Conservation (phyloP, 345 rosid genomes). For the Boechera divaricarpa region DNA sequence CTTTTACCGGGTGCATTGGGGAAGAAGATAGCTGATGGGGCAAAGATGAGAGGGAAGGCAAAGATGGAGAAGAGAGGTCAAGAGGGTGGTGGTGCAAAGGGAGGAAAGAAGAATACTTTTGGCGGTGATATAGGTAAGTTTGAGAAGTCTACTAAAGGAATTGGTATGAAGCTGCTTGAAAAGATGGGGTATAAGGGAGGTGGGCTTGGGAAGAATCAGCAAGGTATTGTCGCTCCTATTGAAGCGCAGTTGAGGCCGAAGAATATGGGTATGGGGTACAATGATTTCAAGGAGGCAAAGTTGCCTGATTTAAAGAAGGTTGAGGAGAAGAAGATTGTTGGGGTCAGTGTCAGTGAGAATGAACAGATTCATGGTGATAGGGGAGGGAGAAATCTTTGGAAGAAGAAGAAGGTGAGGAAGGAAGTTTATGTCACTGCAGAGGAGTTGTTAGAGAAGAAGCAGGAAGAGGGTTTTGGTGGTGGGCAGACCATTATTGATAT, state of each 20-base stretch:
- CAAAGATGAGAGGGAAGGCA: constrained; percentile 63
- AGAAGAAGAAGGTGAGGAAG: constrained; percentile 59
- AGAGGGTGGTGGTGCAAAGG: constrained; percentile 53
- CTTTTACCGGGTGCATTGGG: constrained; percentile 74
- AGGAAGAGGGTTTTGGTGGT: constrained; percentile 77
- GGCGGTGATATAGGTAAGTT: constrained; percentile 63
- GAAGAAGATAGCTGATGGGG: constrained; percentile 76
- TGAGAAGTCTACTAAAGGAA: constrained; percentile 83
- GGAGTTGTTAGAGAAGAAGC: constrained; percentile 76
- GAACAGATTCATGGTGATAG: constrained; percentile 48
- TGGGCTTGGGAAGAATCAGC: constrained; percentile 84
- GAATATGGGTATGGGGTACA: constrained; percentile 92
- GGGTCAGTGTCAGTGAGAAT: constrained; percentile 29
- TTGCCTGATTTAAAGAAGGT: constrained; percentile 51
- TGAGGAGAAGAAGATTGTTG: constrained; percentile 65
- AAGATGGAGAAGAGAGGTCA: constrained; percentile 64
- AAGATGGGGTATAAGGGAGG: constrained; percentile 95
- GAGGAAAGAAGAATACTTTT: constrained; percentile 54
- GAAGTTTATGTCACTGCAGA: constrained; percentile 66
- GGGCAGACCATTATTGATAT: constrained; percentile 90
- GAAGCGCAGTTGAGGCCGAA: constrained; percentile 93
- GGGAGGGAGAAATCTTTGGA: constrained; percentile 66
- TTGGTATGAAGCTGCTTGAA: constrained; percentile 82
- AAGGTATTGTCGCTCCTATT: constrained; percentile 84
- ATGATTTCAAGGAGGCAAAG: constrained; percentile 79